These are phyloP conservation scores for Solanum dulcamara DNA, from an alignment of 257 asterid species.

Conservation along the genomic window DNA sequence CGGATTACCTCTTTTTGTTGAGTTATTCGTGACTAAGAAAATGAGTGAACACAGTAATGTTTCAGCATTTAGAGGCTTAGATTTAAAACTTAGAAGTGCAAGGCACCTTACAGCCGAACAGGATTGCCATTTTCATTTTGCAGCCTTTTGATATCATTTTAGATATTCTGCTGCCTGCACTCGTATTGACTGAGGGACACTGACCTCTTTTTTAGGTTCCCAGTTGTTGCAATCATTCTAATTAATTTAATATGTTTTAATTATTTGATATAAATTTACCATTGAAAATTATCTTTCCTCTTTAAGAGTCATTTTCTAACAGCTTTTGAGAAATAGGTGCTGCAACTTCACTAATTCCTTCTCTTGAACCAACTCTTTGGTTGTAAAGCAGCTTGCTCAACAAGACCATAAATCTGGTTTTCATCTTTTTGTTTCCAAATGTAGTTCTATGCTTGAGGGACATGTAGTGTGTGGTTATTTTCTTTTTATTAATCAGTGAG, in stretches of 20 bases:
- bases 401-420: background rate
- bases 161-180: background rate
- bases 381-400: background rate
- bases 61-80: background rate
- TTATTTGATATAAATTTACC: background rate
- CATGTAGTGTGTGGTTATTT: background rate
- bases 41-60: background rate
- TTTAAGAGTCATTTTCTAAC: background rate
- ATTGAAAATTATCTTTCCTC: background rate
- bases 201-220: background rate
- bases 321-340: background rate
- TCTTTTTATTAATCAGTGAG: background rate
- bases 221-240: background rate
- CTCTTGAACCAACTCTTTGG: background rate
- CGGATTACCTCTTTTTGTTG: background rate
- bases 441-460: background rate
- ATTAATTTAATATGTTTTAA: background rate
- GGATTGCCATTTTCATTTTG: background rate
- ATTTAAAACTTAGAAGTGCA: background rate
- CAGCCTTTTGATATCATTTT: background rate
- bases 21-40: background rate
- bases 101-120: background rate
- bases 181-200: background rate
- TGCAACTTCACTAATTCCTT: background rate
- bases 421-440: background rate